Base-by-base conservation (phyloP, 352 stramenopile genomes). In the Pythium pyrilobum region DNA sequence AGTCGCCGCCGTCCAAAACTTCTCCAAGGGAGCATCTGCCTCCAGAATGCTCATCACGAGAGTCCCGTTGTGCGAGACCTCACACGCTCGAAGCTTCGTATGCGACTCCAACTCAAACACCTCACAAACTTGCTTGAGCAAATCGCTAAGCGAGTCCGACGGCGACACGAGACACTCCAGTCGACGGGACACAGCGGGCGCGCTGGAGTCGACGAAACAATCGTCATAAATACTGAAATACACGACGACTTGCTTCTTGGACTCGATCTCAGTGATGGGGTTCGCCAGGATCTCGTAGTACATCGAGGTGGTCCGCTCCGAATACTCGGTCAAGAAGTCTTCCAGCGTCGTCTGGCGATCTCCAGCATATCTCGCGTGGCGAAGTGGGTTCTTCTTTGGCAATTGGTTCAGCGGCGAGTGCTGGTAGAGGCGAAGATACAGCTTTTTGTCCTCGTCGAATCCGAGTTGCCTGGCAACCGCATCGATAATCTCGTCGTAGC, bases 181-280 rank as follows among this genome's bases (percentile, higher is more conserved):
- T 20, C 72, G 66, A 15, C 71, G 74, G 15, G 70, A 45, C 11
- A 52, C 46, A 9, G 54, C 40, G 7, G 77, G 60, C 1, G 67
- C 57, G n/a, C 49, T 63, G 2, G 64, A 59, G 8, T 82, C 69
- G 3, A 75, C 67, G 42, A 93, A 91, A 23, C 67, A 80, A 18
- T 74, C 71, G 51, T 89, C 85, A 62, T 92, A 91, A 36, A 84
- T 74, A 55, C 82, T 92, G 21, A 90, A 62, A 51, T 88, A 79
- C 20, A 95, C 73, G 3, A 72, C 16, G 12, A 92, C 59, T 53
- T 91, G 76, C 50, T 89, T 91, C 66, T 92, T 93, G 1, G 79
- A 77, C 56, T 95, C 85, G 41, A 95, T 83, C 52, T 92, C 81
- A 1, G 80, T 89, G 66, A 95, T 92, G 9, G 81, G 75, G 37